Evolutionary conservation across 169 alveolate genomes (phyloP), one percentile per base, ranked within the genome.

Genomic region (Ichthyophthirius multifiliis): DNA sequence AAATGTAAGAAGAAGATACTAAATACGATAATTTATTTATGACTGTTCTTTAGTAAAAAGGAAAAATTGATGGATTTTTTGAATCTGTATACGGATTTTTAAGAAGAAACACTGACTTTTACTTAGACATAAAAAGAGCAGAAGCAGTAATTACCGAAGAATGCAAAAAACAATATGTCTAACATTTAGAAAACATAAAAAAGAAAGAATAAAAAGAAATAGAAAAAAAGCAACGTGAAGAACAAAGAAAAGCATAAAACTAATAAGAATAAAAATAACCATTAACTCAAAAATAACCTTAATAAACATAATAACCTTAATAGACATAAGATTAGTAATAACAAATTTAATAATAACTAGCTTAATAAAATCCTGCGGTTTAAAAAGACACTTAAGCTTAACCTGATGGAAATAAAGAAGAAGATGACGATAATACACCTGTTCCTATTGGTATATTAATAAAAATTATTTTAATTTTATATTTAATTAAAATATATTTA

Each of bases 31-130:
- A 93, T 4, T 48, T 92, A 20, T 87, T 92, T 62, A 92, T 92
- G 96, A 87, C 93, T 30, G 89, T 86, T n/a, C 88, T 92, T 48
- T 84, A 92, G 77, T 65, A 92, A 64, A 46, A 82, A 13, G 77
- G 89, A 63, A 93, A 91, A 31, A 92, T 92, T 34, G 88, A 92
- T 31, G 81, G 82, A 31, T 92, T 89, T 80, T 92, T 84, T 82
- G 89, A 87, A 48, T 76, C 91, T 41, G 80, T 88, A 1, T 92
- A 83, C 74, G 89, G 93, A 16, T 89, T 92, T 76, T 79, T 92
- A 84, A 79, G 92, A 55, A 77, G 96, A 47, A 83, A 88, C 80
- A 88, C 96, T 12, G 96, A 92, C 63, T 89, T 88, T 89, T 92
- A 83, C 67, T 45, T 90, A 12, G 76, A 78, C 77, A 65, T 78